Conservation (phyloP, 208 protist genomes). For the Angomonas ambiguus region DNA sequence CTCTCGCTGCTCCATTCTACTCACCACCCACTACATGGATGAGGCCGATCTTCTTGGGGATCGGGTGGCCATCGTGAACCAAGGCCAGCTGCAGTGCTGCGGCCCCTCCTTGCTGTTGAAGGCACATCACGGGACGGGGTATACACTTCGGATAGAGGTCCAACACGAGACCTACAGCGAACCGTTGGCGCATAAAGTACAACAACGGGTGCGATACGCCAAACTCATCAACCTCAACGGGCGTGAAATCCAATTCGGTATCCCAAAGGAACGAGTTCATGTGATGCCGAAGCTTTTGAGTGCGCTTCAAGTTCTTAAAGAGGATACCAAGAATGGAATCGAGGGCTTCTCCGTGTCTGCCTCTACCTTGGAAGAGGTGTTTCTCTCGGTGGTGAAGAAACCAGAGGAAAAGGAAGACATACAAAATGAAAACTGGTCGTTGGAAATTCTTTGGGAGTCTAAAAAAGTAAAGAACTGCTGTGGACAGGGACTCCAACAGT, state of each 20-base stretch:
- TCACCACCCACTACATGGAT: slow-evolving; percentile 94
- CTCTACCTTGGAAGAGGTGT: slow-evolving; percentile 78
- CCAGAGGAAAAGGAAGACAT: not conserved
- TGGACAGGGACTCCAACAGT: slow-evolving; percentile 19
- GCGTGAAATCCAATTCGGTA: slow-evolving; percentile 41
- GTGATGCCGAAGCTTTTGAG: slow-evolving; percentile 33
- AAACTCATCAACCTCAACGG: slow-evolving; percentile 13
- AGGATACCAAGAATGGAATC: slow-evolving; percentile 22
- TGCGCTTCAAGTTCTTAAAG: slow-evolving; percentile 27
- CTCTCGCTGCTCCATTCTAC: slow-evolving; percentile 46
- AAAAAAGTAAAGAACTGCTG: not conserved
- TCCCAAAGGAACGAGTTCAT: slow-evolving; percentile 20
- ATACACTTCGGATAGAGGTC: slow-evolving; percentile 45
- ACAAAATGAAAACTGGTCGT: not conserved
- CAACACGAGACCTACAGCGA: not conserved
- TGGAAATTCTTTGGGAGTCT: not conserved
- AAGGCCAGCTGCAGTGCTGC: slow-evolving; percentile 46
- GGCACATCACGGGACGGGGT: slow-evolving; percentile 41
- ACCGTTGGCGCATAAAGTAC: not conserved
- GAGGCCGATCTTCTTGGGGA: slow-evolving; percentile 93
- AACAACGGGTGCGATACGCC: not conserved
- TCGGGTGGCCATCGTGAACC: slow-evolving; percentile 83
- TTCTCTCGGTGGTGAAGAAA: slow-evolving; percentile 43
- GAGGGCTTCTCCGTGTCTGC: slow-evolving; percentile 44
- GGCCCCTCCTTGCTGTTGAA: slow-evolving; percentile 62